These are phyloP conservation scores for Hypsizygus marmoreus DNA, from an alignment of 768 basidiomycete genomes.

Conservation along the genomic window DNA sequence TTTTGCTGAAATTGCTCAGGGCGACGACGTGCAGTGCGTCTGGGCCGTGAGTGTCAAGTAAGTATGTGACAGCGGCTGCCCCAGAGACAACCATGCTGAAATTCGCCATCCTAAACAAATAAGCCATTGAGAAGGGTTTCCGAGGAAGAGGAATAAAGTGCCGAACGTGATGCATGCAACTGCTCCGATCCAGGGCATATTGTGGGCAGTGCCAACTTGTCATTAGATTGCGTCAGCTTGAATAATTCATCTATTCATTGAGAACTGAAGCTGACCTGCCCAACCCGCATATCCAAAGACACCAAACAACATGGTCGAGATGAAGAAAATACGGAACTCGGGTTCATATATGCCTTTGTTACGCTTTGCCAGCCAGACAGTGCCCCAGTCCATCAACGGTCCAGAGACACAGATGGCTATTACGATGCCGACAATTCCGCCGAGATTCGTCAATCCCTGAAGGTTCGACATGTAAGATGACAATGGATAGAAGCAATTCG, in stretches of 20 bases:
- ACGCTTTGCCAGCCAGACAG: slow-evolving; percentile 42
- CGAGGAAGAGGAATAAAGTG: not conserved
- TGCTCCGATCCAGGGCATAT: slow-evolving; percentile 48
- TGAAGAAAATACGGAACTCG: slow-evolving; percentile 45
- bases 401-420: slow-evolving; percentile 38
- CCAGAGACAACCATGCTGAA: slow-evolving; percentile 46
- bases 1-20: slow-evolving; percentile 44
- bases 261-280: slow-evolving; percentile 29
- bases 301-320: slow-evolving; percentile 42
- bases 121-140: not conserved
- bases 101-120: slow-evolving; percentile 36
- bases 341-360: slow-evolving; percentile 50
- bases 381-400: slow-evolving; percentile 43
- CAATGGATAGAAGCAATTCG: not conserved
- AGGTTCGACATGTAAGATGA: not conserved
- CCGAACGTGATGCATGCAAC: slow-evolving; percentile 38
- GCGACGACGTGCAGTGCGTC: slow-evolving; percentile 44
- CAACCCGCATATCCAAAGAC: slow-evolving; percentile 49
- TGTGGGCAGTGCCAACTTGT: slow-evolving; percentile 39
- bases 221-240: no score
- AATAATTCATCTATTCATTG: not conserved
- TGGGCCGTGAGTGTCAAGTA: slow-evolving; percentile 45
- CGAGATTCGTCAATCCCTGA: slow-evolving; percentile 43
- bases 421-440: slow-evolving; percentile 43
- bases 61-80: slow-evolving; percentile 43